Conservation (phyloP, 202 grass and related monocot genomes). For the Setaria italica region DNA sequence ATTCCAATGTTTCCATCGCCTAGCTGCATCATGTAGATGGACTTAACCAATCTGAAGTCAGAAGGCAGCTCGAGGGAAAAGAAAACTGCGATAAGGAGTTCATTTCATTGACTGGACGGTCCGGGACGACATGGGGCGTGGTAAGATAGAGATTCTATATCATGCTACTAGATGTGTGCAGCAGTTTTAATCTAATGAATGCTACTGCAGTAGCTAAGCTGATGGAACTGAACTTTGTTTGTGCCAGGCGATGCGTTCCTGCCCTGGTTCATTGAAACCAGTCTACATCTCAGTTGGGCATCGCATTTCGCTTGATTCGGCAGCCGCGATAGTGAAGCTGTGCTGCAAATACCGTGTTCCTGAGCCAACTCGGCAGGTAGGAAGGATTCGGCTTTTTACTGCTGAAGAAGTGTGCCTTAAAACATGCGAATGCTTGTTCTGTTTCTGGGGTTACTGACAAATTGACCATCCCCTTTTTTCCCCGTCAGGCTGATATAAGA, state of each 20-base stretch:
- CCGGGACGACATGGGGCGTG: conserved; percentile 75
- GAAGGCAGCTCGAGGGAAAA: conserved; percentile 58
- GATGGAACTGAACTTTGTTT: conserved; percentile 12
- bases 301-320: conserved; percentile 79
- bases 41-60: conserved; percentile 74
- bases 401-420: not conserved
- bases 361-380: conserved; percentile 85
- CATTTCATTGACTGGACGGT: conserved; percentile 69
- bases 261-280: conserved; percentile 66
- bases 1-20: conserved; percentile 30
- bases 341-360: conserved; percentile 85
- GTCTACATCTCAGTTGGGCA: conserved; percentile 85
- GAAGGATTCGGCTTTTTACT: not conserved
- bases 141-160: conserved; percentile 48
- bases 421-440: not conserved
- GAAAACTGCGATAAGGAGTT: conserved; percentile 62
- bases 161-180: not conserved
- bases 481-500: conserved; percentile 85
- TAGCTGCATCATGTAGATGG: conserved; percentile 95
- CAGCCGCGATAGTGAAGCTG: conserved; percentile 58
- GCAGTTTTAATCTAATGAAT: conserved; percentile 17
- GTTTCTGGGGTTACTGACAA: conserved; percentile 10
- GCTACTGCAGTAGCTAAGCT: not conserved
- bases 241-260: conserved; percentile 66
- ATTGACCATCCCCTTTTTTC: not conserved